Evolutionary conservation across 345 rosid species (phyloP), one percentile per base, ranked within the genome.

Genomic region (Dipteronia dyeriana): DNA sequence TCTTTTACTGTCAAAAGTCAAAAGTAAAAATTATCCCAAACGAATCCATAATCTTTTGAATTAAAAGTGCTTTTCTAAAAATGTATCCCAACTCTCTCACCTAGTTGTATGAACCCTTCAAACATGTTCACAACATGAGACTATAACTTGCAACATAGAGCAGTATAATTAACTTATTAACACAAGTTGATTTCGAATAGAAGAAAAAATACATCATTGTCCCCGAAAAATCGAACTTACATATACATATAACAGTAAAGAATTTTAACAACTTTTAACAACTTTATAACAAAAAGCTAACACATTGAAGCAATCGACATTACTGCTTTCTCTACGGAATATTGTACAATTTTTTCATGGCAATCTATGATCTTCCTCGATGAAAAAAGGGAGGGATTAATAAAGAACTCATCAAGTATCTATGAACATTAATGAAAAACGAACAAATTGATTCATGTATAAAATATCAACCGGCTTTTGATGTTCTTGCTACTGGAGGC

Each of bases 381-480:
- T n/a, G 54, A 59, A 26, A 16, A 23, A 8, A 2, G 51, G 2
- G 9, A 7, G 34, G 75, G 20, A 20, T 39, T 59, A 8, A 59
- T 19, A n/a, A 57, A 2, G 10, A n/a, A 53, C 70, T 26, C 8
- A 75, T 31, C 29, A 64, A 59, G 13, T 5, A 57, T 72, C 14
- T 16, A 16, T 2, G 9, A 43, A 4, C 2, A 38, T 23, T 54
- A n/a, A 12, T 26, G 16, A n/a, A 26, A 34, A 47, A 53, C 7
- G 2, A 59, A 59, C 20, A 22, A 66, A 66, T 12, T 65, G 71
- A 54, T 49, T 17, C 4, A n/a, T 12, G 9, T 2, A 61, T 53
- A 25, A 41, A 61, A 49, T 26, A 43, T 93, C 83, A 94, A 78
- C 97, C 99, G 56, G 98, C 97, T 88, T 92, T 97, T n/a, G 97